A percentile compares a stretch with the other conserved stretches of the same genome.
Conservation (phyloP, 2,329 filamentous ascomycete species). For the Hymenoscyphus scutula region DNA sequence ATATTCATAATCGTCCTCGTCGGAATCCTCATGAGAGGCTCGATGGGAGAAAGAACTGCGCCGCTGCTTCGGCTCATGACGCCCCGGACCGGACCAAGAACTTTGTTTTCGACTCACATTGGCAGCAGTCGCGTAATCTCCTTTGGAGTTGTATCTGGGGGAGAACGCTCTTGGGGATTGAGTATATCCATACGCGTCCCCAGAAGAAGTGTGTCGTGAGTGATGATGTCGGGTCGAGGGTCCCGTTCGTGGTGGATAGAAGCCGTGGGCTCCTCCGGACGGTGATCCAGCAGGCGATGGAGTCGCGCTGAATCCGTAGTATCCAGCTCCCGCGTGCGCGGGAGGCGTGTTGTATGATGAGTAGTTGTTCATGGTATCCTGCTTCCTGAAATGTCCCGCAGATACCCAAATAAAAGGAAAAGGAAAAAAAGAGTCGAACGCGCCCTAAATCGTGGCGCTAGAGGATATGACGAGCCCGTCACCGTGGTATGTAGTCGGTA, state of each 20-base stretch:
- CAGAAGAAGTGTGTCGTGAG: slow-evolving; percentile 33
- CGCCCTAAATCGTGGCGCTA: slow-evolving; percentile 29
- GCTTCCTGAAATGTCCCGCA: slow-evolving; percentile 32
- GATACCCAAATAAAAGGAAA: slow-evolving; percentile 29
- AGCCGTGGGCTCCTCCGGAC: slow-evolving; percentile 33
- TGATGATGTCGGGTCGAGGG: slow-evolving; percentile 33
- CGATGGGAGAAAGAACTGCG: slow-evolving; percentile 37
- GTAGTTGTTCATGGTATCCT: slow-evolving; percentile 35
- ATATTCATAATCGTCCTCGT: slow-evolving; percentile 39
- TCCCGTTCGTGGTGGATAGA: slow-evolving; percentile 28
- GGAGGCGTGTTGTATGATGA: slow-evolving; percentile 32
- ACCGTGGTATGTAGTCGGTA: slow-evolving; percentile 40
- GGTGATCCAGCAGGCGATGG: slow-evolving; percentile 37
- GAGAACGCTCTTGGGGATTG: slow-evolving; percentile 32
- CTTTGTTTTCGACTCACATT: slow-evolving; percentile 40
- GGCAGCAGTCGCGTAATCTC: slow-evolving; percentile 39
- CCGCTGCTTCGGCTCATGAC: slow-evolving; percentile 32
- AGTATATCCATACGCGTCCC: slow-evolving; percentile 32
- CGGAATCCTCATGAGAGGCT: slow-evolving; percentile 38
- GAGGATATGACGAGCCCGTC: slow-evolving; percentile 37
- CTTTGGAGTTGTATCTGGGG: slow-evolving; percentile 38
- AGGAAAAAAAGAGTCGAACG: slow-evolving; percentile 27
- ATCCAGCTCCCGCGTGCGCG: slow-evolving; percentile 30
- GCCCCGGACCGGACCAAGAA: slow-evolving; percentile 34
- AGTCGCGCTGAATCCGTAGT: slow-evolving; percentile 35